Evolutionary conservation across 225 moss, liverwort and hornwort species (phyloP).

Genomic region (Pseudoscleropodium purum): DNA sequence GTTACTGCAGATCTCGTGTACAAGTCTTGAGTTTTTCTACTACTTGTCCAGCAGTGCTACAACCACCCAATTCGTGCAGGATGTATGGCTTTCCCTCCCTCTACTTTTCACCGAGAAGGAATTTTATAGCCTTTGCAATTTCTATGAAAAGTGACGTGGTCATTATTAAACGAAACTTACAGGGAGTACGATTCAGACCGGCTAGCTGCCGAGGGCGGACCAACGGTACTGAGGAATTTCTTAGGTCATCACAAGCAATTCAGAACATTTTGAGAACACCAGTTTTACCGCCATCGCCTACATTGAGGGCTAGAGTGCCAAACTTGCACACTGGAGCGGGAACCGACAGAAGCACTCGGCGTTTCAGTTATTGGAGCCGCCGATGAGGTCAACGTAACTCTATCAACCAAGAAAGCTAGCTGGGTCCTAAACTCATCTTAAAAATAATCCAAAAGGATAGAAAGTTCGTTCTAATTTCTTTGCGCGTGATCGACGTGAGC

Average conservation of each 20-base stretch:
- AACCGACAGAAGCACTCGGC: neutral
- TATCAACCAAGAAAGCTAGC: neutral
- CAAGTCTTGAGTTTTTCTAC: neutral
- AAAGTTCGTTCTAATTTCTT: neutral
- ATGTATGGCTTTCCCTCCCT: neutral
- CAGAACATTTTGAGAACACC: neutral
- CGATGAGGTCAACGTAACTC: neutral
- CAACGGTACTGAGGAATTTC: neutral
- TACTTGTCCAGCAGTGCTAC: neutral
- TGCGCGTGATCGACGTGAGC: neutral
- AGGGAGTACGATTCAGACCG: neutral
- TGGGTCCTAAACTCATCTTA: neutral
- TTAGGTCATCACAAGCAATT: neutral
- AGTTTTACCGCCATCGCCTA: neutral
- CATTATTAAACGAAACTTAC: neutral
- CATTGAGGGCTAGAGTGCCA: neutral
- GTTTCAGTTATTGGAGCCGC: neutral
- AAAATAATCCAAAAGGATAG: neutral
- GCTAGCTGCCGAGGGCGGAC: neutral
- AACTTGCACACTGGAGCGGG: neutral
- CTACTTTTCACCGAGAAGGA: neutral
- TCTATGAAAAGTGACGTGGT: too few relatives aligned
- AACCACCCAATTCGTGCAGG: too few relatives aligned
- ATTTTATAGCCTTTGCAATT: neutral
- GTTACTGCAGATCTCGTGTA: neutral